These are phyloP conservation scores for Penicillium hordei DNA, from an alignment of 2,329 filamentous ascomycete species.

Conservation along the genomic window DNA sequence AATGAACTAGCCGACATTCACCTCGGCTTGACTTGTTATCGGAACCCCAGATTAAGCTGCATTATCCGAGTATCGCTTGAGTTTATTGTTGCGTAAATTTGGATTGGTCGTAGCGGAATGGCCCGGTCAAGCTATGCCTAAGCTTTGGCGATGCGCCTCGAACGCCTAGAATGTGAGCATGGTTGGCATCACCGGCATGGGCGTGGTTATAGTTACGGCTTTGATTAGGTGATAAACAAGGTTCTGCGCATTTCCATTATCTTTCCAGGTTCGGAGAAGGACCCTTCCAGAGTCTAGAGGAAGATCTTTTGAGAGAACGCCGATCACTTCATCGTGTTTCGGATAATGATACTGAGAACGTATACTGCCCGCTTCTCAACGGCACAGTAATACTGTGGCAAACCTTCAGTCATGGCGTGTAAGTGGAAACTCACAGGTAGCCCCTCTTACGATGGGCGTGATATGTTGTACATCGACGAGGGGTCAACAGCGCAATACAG, in stretches of 20 bases:
- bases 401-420: not conserved
- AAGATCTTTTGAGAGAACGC: not conserved
- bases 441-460: not conserved
- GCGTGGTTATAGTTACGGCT: not conserved
- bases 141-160: not conserved
- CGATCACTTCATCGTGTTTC: not conserved
- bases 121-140: conserved; percentile 1
- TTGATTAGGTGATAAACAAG: not conserved
- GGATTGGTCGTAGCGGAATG: not conserved
- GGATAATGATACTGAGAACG: not conserved
- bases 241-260: not conserved
- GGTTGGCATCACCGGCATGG: not conserved
- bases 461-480: not conserved
- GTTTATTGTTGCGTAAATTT: not conserved
- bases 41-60: not conserved
- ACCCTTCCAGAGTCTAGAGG: not conserved
- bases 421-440: not conserved
- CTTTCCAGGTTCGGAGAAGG: not conserved
- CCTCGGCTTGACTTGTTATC: not conserved
- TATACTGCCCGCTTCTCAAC: not conserved
- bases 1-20: not conserved
- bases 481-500: not conserved
- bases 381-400: not conserved
- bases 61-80: not conserved
- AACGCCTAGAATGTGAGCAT: not conserved